Evolutionary conservation across 306 rosid species (phyloP).

Genomic region (Fragaria iinumae): DNA sequence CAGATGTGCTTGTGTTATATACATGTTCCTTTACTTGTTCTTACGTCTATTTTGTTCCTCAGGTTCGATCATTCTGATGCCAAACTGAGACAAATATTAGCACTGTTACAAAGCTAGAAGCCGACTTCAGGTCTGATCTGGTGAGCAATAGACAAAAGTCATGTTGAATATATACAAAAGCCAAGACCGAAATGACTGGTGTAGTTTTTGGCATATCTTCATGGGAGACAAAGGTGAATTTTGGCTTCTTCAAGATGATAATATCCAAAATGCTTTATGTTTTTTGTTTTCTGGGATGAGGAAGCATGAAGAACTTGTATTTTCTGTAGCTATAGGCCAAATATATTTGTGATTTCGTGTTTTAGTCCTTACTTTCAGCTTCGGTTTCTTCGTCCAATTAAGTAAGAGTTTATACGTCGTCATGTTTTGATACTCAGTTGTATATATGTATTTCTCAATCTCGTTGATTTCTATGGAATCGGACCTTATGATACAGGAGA

Average conservation of each 20-base stretch:
- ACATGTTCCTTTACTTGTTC: slow-evolving; percentile 19
- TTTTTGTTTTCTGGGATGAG: slow-evolving; percentile 23
- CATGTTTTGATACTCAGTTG: slow-evolving; percentile 9
- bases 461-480: slow-evolving; percentile 18
- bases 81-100: slow-evolving; percentile 32
- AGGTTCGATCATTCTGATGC: slow-evolving; percentile 45
- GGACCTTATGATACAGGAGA: not conserved
- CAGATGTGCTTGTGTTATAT: slow-evolving; percentile 21
- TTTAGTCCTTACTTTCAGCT: slow-evolving; percentile 18
- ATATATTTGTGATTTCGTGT: slow-evolving; percentile 5
- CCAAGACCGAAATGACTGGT: not conserved
- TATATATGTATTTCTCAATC: not conserved
- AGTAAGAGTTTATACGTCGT: not conserved
- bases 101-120: slow-evolving; percentile 1
- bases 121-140: slow-evolving; percentile 16
- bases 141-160: not conserved
- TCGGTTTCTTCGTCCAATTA: slow-evolving; percentile 33
- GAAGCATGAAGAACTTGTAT: slow-evolving; percentile 3
- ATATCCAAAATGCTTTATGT: not conserved
- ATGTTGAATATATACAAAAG: not conserved
- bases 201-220: slow-evolving; percentile 8
- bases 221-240: slow-evolving; percentile 16
- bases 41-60: slow-evolving; percentile 29
- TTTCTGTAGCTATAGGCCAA: slow-evolving; percentile 1
- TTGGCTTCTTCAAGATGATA: slow-evolving; percentile 22